A percentile compares a stretch with the other conserved stretches of the same genome.
Conservation (phyloP, 2,329 filamentous ascomycete species). For the Venturia nashicola region DNA sequence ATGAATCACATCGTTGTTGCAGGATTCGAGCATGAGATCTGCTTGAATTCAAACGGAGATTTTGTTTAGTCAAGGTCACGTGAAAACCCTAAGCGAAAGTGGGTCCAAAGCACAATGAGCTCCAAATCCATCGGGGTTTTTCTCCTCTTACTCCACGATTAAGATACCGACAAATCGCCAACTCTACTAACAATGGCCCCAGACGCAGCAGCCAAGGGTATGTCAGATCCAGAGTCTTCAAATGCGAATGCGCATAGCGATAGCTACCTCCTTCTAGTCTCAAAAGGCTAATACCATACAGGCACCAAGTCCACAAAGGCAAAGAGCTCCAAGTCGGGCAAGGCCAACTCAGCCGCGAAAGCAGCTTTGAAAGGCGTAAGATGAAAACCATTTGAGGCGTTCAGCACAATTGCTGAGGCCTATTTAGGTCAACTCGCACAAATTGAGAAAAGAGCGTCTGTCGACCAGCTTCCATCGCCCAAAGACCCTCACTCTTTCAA, state of each 20-base stretch:
- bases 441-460: slow-evolving; percentile 81
- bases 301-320: slow-evolving; percentile 10
- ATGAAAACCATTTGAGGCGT: slow-evolving; percentile 35
- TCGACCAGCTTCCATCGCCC: slow-evolving; percentile 95
- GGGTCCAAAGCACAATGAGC: neutral
- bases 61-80: neutral
- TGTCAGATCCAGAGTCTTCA: slow-evolving; percentile 10
- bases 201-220: slow-evolving; percentile 15
- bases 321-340: slow-evolving; percentile 25
- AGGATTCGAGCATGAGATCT: neutral
- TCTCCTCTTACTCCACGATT: neutral
- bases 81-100: neutral
- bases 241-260: slow-evolving; percentile 13
- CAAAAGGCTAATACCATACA: slow-evolving; percentile 5
- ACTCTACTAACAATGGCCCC: slow-evolving; percentile 18
- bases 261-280: neutral
- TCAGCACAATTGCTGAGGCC: slow-evolving; percentile 17
- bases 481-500: slow-evolving; percentile 88
- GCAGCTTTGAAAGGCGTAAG: slow-evolving; percentile 51
- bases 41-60: no score
- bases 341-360: slow-evolving; percentile 91
- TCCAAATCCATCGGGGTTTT: neutral
- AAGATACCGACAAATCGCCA: slow-evolving; percentile 2
- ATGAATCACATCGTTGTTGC: neutral
- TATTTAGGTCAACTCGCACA: slow-evolving; percentile 57